A percentile compares a stretch with the other conserved stretches of the same genome.
These are phyloP conservation scores for Cercospora zeina DNA, from an alignment of 2,329 filamentous ascomycete genomes.

Conservation along the genomic window DNA sequence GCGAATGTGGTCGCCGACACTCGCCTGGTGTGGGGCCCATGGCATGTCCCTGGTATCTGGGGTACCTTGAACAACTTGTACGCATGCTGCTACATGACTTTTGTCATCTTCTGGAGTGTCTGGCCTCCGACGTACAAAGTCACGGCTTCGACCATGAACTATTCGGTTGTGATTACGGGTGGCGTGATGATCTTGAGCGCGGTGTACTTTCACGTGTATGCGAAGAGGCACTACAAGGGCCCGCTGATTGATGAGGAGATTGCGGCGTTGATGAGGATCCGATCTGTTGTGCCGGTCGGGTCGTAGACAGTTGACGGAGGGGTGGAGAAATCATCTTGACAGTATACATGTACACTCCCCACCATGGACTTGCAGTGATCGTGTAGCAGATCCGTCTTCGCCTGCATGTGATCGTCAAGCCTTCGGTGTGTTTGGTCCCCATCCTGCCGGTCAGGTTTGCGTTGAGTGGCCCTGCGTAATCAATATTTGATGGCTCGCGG, in stretches of 20 bases:
- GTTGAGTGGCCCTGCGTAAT: too few relatives aligned
- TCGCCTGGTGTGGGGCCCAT: slow-evolving; percentile 56
- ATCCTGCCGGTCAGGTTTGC: too few relatives aligned
- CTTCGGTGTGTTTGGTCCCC: too few relatives aligned
- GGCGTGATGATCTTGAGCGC: slow-evolving; percentile 43
- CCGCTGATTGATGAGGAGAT: slow-evolving; percentile 43
- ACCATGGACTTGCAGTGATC: not conserved
- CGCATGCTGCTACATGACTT: slow-evolving; percentile 55
- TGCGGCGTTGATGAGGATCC: slow-evolving; percentile 32
- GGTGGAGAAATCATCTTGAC: not conserved
- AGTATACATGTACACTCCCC: not conserved
- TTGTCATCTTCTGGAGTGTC: slow-evolving; percentile 60
- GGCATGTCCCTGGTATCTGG: slow-evolving; percentile 53
- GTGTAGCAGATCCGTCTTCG: too few relatives aligned
- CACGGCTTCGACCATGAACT: slow-evolving; percentile 47
- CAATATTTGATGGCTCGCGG: too few relatives aligned
- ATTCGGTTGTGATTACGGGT: slow-evolving; percentile 43
- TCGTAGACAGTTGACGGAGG: not conserved
- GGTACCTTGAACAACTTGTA: slow-evolving; percentile 58
- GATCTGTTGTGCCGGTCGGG: not conserved
- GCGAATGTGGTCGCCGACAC: slow-evolving; percentile 16
- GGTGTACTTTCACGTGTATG: slow-evolving; percentile 43
- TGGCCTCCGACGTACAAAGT: slow-evolving; percentile 47
- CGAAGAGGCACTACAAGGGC: slow-evolving; percentile 43
- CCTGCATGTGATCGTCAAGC: too few relatives aligned